These are phyloP conservation scores for Trebouxia sp. DNA, from an alignment of 139 green algal species.

Conservation along the genomic window DNA sequence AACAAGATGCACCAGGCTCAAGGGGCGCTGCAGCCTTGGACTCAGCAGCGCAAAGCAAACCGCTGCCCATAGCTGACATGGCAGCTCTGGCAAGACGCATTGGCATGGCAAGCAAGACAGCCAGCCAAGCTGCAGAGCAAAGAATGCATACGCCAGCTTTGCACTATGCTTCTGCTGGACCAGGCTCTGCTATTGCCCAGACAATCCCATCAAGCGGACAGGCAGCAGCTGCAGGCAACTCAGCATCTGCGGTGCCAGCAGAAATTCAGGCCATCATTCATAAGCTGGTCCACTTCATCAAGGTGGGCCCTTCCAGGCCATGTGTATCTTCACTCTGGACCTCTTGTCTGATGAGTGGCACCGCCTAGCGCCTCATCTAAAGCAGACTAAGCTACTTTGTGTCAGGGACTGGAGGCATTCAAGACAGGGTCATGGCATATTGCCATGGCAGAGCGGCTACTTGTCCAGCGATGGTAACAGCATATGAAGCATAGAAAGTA, in stretches of 20 bases:
- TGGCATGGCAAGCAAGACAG: background rate
- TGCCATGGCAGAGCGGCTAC: background rate
- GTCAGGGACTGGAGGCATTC: background rate
- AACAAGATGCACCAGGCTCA: no score
- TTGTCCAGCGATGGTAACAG: slow-evolving; percentile 1
- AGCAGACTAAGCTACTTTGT: background rate
- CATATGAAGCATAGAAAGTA: no score
- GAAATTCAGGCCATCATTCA: slow-evolving; percentile 46
- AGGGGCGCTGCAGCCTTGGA: background rate
- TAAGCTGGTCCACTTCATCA: slow-evolving; percentile 55
- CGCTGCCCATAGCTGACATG: slow-evolving; percentile 18
- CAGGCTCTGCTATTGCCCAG: no score
- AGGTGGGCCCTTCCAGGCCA: slow-evolving; percentile 37
- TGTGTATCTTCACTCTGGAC: background rate
- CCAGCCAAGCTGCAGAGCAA: no score
- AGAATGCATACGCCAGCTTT: no score
- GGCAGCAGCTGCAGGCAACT: background rate
- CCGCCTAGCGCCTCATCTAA: background rate
- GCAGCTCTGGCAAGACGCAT: slow-evolving; percentile 4
- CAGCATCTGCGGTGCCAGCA: slow-evolving; percentile 15
- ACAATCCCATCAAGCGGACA: background rate
- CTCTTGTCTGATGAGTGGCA: background rate
- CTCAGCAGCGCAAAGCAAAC: background rate
- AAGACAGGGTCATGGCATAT: no score
- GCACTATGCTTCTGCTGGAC: no score